Evolutionary conservation across 108 stramenopile species (phyloP).

Genomic region (Cyclotella distinguenda): DNA sequence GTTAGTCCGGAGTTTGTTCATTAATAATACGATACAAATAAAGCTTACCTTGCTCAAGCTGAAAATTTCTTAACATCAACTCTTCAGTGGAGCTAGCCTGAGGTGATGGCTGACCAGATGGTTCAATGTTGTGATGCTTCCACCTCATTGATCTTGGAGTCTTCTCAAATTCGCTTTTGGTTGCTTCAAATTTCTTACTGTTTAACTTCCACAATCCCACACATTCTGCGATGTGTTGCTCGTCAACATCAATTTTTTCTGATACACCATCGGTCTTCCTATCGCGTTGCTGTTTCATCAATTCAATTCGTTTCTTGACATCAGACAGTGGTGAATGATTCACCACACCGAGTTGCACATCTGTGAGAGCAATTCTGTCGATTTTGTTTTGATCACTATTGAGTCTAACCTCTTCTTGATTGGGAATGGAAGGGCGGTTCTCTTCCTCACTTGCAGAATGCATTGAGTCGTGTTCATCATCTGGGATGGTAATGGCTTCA

Average conservation of each 20-base stretch:
- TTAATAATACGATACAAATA: no score
- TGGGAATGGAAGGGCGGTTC: constrained; percentile 8
- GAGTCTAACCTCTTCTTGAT: neutral
- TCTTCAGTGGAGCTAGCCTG: constrained; percentile 5
- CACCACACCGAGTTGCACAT: no score
- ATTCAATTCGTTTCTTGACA: constrained; percentile 23
- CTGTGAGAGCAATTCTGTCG: no score
- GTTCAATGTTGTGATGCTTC: neutral
- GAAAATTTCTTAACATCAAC: constrained; percentile 19
- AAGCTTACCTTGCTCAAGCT: constrained; percentile 28
- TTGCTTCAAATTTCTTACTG: constrained; percentile 12
- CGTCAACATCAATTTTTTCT: constrained; percentile 5
- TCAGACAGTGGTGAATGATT: no score
- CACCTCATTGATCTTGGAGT: neutral
- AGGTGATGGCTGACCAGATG: neutral
- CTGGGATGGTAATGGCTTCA: neutral
- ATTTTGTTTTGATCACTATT: neutral
- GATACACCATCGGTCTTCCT: constrained; percentile 22
- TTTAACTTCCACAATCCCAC: constrained; percentile 23
- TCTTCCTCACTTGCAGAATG: constrained; percentile 18
- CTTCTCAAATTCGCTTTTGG: neutral
- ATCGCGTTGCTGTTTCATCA: constrained; percentile 28
- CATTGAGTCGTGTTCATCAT: neutral
- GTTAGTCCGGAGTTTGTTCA: no score
- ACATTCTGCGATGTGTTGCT: constrained; percentile 20